A percentile compares a stretch with the other conserved stretches of the same genome.
Evolutionary conservation across 208 protist species (phyloP).

Genomic region (Trypanosoma boissoni): DNA sequence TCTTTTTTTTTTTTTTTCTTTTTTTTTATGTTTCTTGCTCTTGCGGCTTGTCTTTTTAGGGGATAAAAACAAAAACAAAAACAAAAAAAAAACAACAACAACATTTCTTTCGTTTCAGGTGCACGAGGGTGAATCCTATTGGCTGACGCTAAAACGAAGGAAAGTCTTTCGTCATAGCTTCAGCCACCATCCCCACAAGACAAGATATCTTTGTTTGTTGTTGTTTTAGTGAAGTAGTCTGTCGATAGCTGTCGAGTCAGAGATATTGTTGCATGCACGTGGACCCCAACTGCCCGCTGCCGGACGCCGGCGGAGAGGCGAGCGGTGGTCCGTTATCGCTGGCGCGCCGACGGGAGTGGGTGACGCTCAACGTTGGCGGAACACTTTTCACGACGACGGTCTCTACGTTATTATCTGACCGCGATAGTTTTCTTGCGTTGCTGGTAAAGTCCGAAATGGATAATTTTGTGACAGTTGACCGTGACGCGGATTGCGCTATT

Average conservation of each 20-base stretch:
- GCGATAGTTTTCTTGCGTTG: constrained; percentile 53
- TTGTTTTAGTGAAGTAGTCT: too few relatives aligned
- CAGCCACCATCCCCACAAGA: too few relatives aligned
- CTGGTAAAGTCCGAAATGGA: constrained; percentile 14
- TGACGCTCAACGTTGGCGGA: constrained; percentile 79
- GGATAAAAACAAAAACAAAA: constrained; percentile 8
- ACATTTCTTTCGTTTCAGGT: constrained; percentile 1
- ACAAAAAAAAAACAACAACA: constrained; percentile 7
- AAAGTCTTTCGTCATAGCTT: too few relatives aligned
- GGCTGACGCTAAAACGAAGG: too few relatives aligned
- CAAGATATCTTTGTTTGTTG: too few relatives aligned
- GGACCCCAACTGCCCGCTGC: constrained; percentile 12
- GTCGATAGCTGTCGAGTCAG: too few relatives aligned
- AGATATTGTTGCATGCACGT: constrained; percentile 9
- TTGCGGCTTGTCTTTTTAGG: neutral
- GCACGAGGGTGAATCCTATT: neutral
- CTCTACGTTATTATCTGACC: constrained; percentile 62
- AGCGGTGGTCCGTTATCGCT: constrained; percentile 2
- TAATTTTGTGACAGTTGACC: constrained; percentile 41
- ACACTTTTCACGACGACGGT: constrained; percentile 72
- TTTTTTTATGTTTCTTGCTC: neutral
- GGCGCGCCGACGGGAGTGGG: constrained; percentile 39
- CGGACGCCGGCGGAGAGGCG: neutral
- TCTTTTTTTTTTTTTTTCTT: constrained; percentile 12
- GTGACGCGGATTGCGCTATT: constrained; percentile 53